Base-by-base conservation (phyloP, 306 rosid genomes). In the Lathyrus oleraceus region DNA sequence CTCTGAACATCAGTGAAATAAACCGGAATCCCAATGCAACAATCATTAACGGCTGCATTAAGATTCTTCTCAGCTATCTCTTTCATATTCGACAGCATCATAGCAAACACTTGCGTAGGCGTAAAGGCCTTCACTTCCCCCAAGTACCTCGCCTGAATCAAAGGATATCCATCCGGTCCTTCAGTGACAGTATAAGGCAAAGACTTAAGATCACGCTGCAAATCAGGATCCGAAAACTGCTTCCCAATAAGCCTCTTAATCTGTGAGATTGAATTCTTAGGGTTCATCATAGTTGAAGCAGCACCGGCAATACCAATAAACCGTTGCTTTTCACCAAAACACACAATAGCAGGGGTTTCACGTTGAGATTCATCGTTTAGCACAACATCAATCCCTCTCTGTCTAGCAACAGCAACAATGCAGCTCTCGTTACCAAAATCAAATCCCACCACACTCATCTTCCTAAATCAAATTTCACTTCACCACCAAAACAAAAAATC, bases 401-500 rank as follows among this genome's bases (percentile, higher is more conserved):
- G 99, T 80, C 96, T 87, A 1, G 96, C 99, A 56, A 91, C 96
- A 2, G 96, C 99, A 35, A 95, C 96, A 71, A 91, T 81, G 88
- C 99, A 76, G 65, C 95, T 95, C 87, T 95, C 97, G 16, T 91
- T 95, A 53, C 99, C 99, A 9, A 95, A 81, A 84, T 95, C 99
- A 66, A 95, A 95, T 38, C 99, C 99, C 10, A 95, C 99, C 65
- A 95, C 96, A n/a, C 99, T 95, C 99, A 95, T 95, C 61, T 82
- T 85, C 53, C 70, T 2, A 10, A 35, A 60, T 20, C 60, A 60
- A 71, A 59, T 27, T 10, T 39, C 20, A 5, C 6, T 63, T 20
- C 23, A 51, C n/a, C 16, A 8, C 8, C 38, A 39, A 6, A 8
- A 13, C 38, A 39, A 6, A 10, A 63, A 27, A 15, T 62, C 64